Evolutionary conservation across 768 basidiomycete species (phyloP).

Genomic region (Boletus tomentosulus): DNA sequence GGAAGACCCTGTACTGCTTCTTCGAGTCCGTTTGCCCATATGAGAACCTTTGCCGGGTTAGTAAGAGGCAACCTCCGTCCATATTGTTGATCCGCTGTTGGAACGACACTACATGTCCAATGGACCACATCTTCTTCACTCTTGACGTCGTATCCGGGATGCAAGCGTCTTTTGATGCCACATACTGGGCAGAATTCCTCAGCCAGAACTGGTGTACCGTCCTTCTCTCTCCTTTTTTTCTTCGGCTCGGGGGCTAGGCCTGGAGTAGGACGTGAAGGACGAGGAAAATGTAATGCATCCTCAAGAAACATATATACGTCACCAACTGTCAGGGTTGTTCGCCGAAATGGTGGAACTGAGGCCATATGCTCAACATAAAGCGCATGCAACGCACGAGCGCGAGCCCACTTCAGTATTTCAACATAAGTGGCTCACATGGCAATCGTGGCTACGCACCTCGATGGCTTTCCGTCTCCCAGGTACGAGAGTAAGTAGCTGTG

Average conservation of each 20-base stretch:
- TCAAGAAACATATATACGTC: conserved; percentile 46
- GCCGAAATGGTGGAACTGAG: conserved; percentile 15
- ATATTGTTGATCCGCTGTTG: conserved; percentile 16
- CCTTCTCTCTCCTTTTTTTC: conserved; percentile 26
- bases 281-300: conserved; percentile 37
- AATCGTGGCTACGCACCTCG: conserved; percentile 35
- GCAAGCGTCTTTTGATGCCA: conserved; percentile 28
- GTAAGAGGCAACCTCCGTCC: conserved; percentile 16
- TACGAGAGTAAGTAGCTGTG: conserved; percentile 34
- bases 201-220: conserved; percentile 11
- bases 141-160: conserved; percentile 22
- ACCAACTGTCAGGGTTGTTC: conserved; percentile 32
- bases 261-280: conserved; percentile 19
- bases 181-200: conserved; percentile 28
- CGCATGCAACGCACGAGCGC: conserved; percentile 38
- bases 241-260: conserved; percentile 13
- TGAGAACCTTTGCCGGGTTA: conserved; percentile 15
- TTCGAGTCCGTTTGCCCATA: conserved; percentile 17
- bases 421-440: not conserved
- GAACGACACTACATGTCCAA: conserved; percentile 27
- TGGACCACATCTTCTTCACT: conserved; percentile 9
- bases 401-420: conserved; percentile 37
- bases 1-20: conserved; percentile 9
- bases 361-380: conserved; percentile 34
- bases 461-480: conserved; percentile 46